These are phyloP conservation scores for Rhynchospora pubera DNA, from an alignment of 176 grass and related monocot genomes.

Conservation along the genomic window DNA sequence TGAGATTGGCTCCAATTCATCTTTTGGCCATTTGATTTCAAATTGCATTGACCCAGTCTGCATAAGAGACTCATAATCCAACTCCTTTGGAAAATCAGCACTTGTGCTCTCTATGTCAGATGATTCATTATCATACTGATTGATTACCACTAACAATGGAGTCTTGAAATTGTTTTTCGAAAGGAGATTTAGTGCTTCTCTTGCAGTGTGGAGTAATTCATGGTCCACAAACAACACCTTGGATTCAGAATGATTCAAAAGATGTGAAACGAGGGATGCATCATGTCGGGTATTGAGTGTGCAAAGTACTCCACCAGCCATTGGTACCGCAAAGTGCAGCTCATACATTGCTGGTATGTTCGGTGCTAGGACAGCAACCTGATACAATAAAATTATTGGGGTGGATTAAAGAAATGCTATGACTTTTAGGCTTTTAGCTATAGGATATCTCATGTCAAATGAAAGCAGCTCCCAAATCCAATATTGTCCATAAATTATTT, in stretches of 20 bases:
- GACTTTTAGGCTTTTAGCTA: background rate
- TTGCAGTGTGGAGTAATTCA: slow-evolving; percentile 34
- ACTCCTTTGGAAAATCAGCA: background rate
- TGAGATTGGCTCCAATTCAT: slow-evolving; percentile 66
- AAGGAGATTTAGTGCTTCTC: slow-evolving; percentile 42
- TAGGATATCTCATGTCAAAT: background rate
- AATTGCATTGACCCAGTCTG: slow-evolving; percentile 17
- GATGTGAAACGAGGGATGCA: slow-evolving; percentile 40
- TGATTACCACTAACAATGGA: slow-evolving; percentile 44
- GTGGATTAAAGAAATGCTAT: background rate
- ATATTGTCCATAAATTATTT: background rate
- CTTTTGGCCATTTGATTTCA: slow-evolving; percentile 38
- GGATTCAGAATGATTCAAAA: slow-evolving; percentile 68
- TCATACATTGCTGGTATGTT: slow-evolving; percentile 73
- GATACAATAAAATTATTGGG: slow-evolving; percentile 3
- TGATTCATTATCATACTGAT: slow-evolving; percentile 22
- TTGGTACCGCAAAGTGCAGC: slow-evolving; percentile 73
- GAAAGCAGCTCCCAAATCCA: background rate
- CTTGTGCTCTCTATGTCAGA: background rate
- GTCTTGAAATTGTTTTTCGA: slow-evolving; percentile 14
- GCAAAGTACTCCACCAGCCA: slow-evolving; percentile 70
- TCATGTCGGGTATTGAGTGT: slow-evolving; percentile 76
- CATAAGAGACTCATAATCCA: slow-evolving; percentile 60
- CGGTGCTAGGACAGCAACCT: slow-evolving; percentile 72
- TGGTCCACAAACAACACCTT: slow-evolving; percentile 62